phyloP scores from a whole-genome alignment of 352 stramenopile genomes.

The Phytopythium delawarense region DNA sequence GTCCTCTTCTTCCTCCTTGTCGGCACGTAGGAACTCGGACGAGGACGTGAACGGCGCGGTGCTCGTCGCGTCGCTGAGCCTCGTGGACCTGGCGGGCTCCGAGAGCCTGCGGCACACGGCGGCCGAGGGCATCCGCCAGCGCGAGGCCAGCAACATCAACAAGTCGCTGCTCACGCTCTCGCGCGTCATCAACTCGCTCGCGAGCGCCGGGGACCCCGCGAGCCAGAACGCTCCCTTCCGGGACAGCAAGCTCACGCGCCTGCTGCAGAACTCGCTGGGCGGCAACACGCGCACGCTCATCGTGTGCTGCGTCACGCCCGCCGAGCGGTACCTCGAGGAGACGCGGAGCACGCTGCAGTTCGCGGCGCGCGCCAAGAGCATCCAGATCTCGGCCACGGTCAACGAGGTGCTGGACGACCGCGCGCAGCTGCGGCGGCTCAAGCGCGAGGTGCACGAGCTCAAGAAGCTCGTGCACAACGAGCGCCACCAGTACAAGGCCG shows the following conservation, averaged over 20 bases:
- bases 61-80: conserved; percentile 92
- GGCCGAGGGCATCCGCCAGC: conserved; percentile 91
- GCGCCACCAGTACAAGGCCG: conserved; percentile 52
- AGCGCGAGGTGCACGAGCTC: conserved; percentile 66
- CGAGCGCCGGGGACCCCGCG: conserved; percentile 18
- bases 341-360: conserved; percentile 92
- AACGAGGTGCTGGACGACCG: conserved; percentile 93
- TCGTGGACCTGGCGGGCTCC: conserved; percentile 97
- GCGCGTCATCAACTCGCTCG: conserved; percentile 90
- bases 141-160: conserved; percentile 97
- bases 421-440: conserved; percentile 62
- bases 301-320: conserved; percentile 77
- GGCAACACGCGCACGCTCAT: conserved; percentile 92
- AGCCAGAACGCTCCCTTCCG: conserved; percentile 72
- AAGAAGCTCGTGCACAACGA: conserved; percentile 59
- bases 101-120: conserved; percentile 96
- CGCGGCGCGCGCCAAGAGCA: conserved; percentile 89
- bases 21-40: conserved; percentile 39
- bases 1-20: conserved; percentile 1
- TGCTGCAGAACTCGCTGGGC: conserved; percentile 89
- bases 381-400: conserved; percentile 75
- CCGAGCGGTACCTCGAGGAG: conserved; percentile 72
- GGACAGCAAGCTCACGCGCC: conserved; percentile 89
- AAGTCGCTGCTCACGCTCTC: conserved; percentile 94
- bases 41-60: conserved; percentile 80